Evolutionary conservation across 2,329 filamentous ascomycete genomes (phyloP), one percentile per base, ranked within the genome.

Genomic region (Phyllosticta ampelicida): DNA sequence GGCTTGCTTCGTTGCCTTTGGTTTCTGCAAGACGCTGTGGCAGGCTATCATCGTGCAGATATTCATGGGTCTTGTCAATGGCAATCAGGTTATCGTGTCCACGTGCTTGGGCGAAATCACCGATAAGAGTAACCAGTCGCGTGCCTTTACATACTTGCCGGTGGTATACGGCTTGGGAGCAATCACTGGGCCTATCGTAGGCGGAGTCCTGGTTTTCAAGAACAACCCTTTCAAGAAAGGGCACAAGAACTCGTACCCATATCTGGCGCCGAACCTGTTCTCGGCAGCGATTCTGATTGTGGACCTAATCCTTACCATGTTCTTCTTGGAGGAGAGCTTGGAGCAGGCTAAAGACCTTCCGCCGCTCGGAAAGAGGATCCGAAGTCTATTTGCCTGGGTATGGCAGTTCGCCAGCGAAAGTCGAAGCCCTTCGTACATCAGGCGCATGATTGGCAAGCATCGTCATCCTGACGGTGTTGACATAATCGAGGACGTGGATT

Each of bases 101-200:
- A 96, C 94, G 0, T 95, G 92, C 53, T 73, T 99, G 53, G 94
- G 94, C 48, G 94, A 99, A 71, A 87, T 99, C 55, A 99, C 94
- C 1, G 91, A 97, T 69, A 84, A 90, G 57, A 94, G 87, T 62
- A 99, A 99, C 71, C 94, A 99, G 77, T 94, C 89, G 67, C 82
- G 82, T 56, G 94, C 90, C 0, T 99, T 99, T 66, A 94, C 89
- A 1, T 99, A 96, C 75, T 77, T 99, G 49, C 94, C 94, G 0
- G 87, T 97, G 48, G 86, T 97, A n/a, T 99, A 99, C 72, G 92
- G 92, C 3, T 78, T 99, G 30, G 94, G 94, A 18, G 89, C 89
- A 50, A 96, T 99, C 61, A 94, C 91, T 0, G 94, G 94, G 0
- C 94, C 94, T 0, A 84, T 95, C 1, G 74, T 97, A n/a, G 94